These are phyloP conservation scores for Salix koriyanagi DNA, from an alignment of 345 rosid genomes.

Conservation along the genomic window DNA sequence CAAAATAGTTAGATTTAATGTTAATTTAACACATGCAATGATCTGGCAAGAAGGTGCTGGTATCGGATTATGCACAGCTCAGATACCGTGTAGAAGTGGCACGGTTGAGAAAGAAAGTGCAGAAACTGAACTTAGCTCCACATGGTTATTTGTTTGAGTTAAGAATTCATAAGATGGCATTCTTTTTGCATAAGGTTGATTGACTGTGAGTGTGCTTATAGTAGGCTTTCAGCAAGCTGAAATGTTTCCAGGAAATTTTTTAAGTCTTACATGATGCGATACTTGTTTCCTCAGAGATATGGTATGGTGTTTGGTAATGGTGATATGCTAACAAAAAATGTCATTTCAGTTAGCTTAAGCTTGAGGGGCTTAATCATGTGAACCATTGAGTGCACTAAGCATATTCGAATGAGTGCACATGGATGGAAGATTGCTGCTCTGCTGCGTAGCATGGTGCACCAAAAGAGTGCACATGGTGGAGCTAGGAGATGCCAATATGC, in stretches of 20 bases:
- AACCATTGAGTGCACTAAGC: background rate
- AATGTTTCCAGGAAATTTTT: background rate
- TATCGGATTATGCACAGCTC: background rate
- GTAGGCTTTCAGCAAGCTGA: background rate
- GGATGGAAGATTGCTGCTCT: background rate
- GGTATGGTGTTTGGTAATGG: background rate
- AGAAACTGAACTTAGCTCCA: background rate
- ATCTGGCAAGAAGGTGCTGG: background rate
- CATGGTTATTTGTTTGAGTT: background rate
- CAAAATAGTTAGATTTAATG: background rate
- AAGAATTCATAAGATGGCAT: background rate
- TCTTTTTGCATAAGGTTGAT: background rate
- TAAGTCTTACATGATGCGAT: background rate
- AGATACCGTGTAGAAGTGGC: background rate
- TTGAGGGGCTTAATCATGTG: background rate
- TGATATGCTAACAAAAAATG: background rate
- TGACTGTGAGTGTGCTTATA: background rate
- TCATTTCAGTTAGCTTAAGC: background rate
- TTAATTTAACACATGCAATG: background rate
- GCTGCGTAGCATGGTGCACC: background rate
- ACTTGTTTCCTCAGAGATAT: background rate
- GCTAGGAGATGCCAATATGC: background rate
- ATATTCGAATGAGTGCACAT: background rate
- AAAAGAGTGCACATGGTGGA: background rate
- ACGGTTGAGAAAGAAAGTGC: background rate